Evolutionary conservation across 202 grass and related monocot genomes (phyloP).

Genomic region (Eragrostis tef): DNA sequence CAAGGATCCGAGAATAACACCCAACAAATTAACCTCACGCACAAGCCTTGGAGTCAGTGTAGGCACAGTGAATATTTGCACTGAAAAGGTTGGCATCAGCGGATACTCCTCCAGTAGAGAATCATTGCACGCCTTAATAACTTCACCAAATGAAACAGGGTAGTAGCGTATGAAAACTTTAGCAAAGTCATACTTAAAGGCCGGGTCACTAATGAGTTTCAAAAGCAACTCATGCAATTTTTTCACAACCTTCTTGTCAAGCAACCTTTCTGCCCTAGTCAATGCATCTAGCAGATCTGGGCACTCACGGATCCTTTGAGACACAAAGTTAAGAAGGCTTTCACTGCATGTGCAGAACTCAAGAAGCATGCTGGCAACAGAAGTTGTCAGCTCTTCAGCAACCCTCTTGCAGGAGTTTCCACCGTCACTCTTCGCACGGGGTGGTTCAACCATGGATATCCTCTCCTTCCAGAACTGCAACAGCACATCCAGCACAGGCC

Average conservation of each 20-base stretch:
- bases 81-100: constrained; percentile 72
- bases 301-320: constrained; percentile 64
- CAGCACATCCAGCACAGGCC: constrained; percentile 73
- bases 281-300: constrained; percentile 67
- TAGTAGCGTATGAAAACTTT: constrained; percentile 82
- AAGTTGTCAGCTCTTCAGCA: constrained; percentile 62
- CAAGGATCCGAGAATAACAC: constrained; percentile 73
- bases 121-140: constrained; percentile 62
- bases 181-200: constrained; percentile 93
- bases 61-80: constrained; percentile 97
- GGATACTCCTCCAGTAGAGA: constrained; percentile 60
- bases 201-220: constrained; percentile 84
- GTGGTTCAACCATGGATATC: constrained; percentile 51
- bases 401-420: constrained; percentile 35
- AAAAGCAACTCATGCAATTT: constrained; percentile 86
- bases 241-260: constrained; percentile 71
- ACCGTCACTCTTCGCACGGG: constrained; percentile 27
- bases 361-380: constrained; percentile 72
- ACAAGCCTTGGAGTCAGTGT: constrained; percentile 78
- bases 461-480: constrained; percentile 78
- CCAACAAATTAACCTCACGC: constrained; percentile 77
- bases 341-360: constrained; percentile 77
- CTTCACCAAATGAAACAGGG: constrained; percentile 62
- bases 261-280: constrained; percentile 62
- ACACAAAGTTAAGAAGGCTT: constrained; percentile 86